Evolutionary conservation across 2,329 filamentous ascomycete genomes (phyloP).

Genomic region (Fusarium buharicum): DNA sequence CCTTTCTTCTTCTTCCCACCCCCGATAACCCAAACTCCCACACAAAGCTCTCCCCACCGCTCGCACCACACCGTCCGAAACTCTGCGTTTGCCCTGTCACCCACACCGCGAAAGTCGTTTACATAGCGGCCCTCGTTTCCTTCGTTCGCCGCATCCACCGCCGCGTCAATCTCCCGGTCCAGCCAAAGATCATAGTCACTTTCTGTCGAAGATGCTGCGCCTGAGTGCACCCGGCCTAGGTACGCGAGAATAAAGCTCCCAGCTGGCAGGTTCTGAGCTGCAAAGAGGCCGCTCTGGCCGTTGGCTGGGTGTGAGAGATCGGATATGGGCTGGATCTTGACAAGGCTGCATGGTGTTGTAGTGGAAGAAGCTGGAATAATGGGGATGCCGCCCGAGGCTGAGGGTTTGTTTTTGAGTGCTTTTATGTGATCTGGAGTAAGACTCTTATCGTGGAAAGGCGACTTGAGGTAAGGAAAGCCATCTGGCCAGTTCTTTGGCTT

Average conservation of each 20-base stretch:
- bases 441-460: constrained; percentile 60
- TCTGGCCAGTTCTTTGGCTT: constrained; percentile 69
- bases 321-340: constrained; percentile 65
- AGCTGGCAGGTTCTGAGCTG: constrained; percentile 62
- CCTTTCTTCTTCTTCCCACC: constrained; percentile 10
- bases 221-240: constrained; percentile 66
- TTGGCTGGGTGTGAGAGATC: constrained; percentile 65
- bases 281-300: constrained; percentile 70
- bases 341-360: constrained; percentile 59
- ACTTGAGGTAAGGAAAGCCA: constrained; percentile 62
- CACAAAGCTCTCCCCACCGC: constrained; percentile 61
- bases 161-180: constrained; percentile 65
- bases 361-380: constrained; percentile 47
- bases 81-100: constrained; percentile 65
- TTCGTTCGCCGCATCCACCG: constrained; percentile 66
- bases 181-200: constrained; percentile 73
- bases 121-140: constrained; percentile 75
- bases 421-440: constrained; percentile 56
- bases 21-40: constrained; percentile 66
- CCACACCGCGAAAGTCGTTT: constrained; percentile 73
- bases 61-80: constrained; percentile 69
- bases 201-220: constrained; percentile 43
- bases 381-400: constrained; percentile 32
- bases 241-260: constrained; percentile 70
- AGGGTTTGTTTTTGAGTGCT: constrained; percentile 50